Evolutionary conservation across 2,329 filamentous ascomycete genomes (phyloP).

Genomic region (Venturia nashicola): DNA sequence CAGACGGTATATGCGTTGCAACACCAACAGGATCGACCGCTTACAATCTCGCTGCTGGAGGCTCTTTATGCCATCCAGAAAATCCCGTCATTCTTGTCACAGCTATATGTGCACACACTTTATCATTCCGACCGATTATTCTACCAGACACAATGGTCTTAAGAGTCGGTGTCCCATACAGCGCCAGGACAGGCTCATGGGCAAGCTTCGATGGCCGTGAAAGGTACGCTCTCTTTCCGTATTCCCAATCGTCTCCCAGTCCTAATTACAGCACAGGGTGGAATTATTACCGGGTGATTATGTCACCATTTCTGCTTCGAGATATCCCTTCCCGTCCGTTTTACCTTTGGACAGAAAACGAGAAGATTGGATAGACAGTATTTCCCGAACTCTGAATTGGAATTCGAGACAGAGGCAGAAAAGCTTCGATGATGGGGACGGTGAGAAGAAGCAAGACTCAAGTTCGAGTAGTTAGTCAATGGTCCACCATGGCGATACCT

Average conservation of each 20-base stretch:
- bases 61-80: constrained; percentile 87
- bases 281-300: constrained; percentile 71
- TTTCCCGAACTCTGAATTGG: constrained; percentile 68
- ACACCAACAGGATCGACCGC: constrained; percentile 92
- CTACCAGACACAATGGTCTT: constrained; percentile 92
- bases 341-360: constrained; percentile 55
- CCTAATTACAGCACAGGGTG: constrained; percentile 24
- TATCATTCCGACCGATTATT: constrained; percentile 94
- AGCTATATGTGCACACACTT: constrained; percentile 85
- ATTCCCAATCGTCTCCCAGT: neutral
- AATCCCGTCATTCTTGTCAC: constrained; percentile 94
- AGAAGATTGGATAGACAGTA: constrained; percentile 75
- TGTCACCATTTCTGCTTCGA: constrained; percentile 68
- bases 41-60: constrained; percentile 92
- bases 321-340: constrained; percentile 70
- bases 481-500: too few species aligned
- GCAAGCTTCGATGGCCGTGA: constrained; percentile 96
- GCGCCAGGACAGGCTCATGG: constrained; percentile 81
- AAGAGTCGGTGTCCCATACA: constrained; percentile 86
- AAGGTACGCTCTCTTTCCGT: constrained; percentile 35
- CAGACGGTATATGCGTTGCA: constrained; percentile 85
- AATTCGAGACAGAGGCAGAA: constrained; percentile 72
- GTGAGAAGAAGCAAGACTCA: neutral
- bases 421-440: constrained; percentile 26
- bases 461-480: neutral